phyloP scores from a whole-genome alignment of 2,329 filamentous ascomycete species.

The Trichophyton rubrum region DNA sequence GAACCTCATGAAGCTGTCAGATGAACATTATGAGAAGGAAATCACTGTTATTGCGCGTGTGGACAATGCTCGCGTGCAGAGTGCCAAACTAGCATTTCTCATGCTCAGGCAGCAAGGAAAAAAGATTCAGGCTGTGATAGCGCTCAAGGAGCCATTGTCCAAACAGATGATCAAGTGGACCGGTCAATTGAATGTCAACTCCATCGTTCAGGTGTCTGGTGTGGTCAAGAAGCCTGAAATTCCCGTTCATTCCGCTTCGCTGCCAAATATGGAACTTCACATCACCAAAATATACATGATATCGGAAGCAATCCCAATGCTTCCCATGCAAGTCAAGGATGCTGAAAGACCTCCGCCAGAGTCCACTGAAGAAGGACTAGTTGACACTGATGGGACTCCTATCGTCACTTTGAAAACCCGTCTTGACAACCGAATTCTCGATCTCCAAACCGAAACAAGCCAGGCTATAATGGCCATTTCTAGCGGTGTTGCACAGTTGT shows the following conservation, averaged over 20 bases:
- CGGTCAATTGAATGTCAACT: slow-evolving; percentile 61
- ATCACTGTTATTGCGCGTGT: slow-evolving; percentile 69
- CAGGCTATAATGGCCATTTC: slow-evolving; percentile 71
- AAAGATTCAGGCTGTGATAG: slow-evolving; percentile 69
- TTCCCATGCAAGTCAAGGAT: slow-evolving; percentile 49
- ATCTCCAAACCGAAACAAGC: slow-evolving; percentile 82
- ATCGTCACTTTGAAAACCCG: slow-evolving; percentile 72
- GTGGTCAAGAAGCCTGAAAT: slow-evolving; percentile 69
- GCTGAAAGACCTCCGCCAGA: slow-evolving; percentile 38
- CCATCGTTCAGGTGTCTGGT: slow-evolving; percentile 70
- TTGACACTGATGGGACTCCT: slow-evolving; percentile 45
- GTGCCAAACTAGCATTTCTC: slow-evolving; percentile 82
- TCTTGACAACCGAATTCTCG: slow-evolving; percentile 83
- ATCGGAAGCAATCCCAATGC: slow-evolving; percentile 47
- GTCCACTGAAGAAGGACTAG: slow-evolving; percentile 35
- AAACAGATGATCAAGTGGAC: slow-evolving; percentile 95
- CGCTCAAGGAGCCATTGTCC: slow-evolving; percentile 51
- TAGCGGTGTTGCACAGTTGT: slow-evolving; percentile 54
- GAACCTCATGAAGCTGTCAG: slow-evolving; percentile 39
- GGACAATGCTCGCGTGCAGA: slow-evolving; percentile 77
- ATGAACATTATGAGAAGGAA: slow-evolving; percentile 54
- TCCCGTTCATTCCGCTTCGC: slow-evolving; percentile 74
- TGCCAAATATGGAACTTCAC: slow-evolving; percentile 74
- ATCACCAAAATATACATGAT: slow-evolving; percentile 74
- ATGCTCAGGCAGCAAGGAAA: slow-evolving; percentile 68